phyloP scores from a whole-genome alignment of 2,329 filamentous ascomycete genomes.

The Fusarium sp. region DNA sequence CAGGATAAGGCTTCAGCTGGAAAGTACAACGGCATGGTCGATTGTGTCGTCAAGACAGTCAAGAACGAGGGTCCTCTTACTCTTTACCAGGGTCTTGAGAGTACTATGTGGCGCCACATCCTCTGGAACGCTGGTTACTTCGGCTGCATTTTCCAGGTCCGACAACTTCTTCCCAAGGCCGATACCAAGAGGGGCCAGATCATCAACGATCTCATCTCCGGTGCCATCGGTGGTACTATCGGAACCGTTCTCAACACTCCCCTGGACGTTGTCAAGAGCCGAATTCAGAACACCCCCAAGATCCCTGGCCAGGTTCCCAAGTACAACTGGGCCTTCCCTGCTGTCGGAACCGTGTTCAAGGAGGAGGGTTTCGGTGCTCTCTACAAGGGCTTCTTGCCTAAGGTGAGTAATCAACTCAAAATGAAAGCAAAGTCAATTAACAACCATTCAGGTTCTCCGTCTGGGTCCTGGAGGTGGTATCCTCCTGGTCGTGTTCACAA shows the following conservation, averaged over 20 bases:
- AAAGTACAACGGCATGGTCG: slow-evolving; percentile 86
- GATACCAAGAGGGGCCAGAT: slow-evolving; percentile 85
- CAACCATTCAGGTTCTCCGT: slow-evolving; percentile 54
- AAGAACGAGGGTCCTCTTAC: slow-evolving; percentile 85
- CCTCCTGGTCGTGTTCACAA: slow-evolving; percentile 86
- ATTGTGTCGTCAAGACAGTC: slow-evolving; percentile 85
- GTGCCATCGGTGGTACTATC: slow-evolving; percentile 85
- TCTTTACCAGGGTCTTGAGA: slow-evolving; percentile 96
- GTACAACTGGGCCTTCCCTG: slow-evolving; percentile 98
- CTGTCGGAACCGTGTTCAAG: slow-evolving; percentile 85
- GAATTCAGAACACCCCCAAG: slow-evolving; percentile 94
- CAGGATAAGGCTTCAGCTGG: slow-evolving; percentile 94
- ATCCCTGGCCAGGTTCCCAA: slow-evolving; percentile 85
- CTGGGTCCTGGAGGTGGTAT: slow-evolving; percentile 72
- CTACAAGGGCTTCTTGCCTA: slow-evolving; percentile 98
- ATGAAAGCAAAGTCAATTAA: background rate
- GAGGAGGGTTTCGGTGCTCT: slow-evolving; percentile 93
- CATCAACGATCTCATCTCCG: slow-evolving; percentile 87
- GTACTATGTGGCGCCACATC: slow-evolving; percentile 93
- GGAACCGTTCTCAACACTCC: slow-evolving; percentile 96
- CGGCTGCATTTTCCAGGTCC: slow-evolving; percentile 97
- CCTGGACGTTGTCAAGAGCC: slow-evolving; percentile 97
- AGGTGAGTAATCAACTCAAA: slow-evolving; percentile 74
- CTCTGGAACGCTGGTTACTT: slow-evolving; percentile 97
- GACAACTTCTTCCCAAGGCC: slow-evolving; percentile 83